Base-by-base conservation (phyloP, 139 green algal genomes). In the Volvox reticuliferus region DNA sequence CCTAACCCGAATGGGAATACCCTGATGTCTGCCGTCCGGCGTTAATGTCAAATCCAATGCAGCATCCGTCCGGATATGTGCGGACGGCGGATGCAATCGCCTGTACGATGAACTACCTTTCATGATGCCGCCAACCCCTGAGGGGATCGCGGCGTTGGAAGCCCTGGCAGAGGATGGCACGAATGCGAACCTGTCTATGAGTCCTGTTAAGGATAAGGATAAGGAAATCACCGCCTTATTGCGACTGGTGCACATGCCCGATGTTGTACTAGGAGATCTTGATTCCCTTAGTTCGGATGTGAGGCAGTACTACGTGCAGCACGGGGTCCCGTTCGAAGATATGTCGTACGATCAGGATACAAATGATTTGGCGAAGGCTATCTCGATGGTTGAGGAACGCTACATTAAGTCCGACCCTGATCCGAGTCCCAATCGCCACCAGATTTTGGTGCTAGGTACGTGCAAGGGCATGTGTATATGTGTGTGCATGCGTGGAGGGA, bases 81-180 rank as follows among this genome's bases (percentile, higher is more conserved):
- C 97, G 14, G 98, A 99, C 91, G 98, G 98, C 28, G 98, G 98
- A 13, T 96, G 96, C 61, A 99, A 99, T 93, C 92, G 96, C 19
- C 93, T 99, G 79, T 97, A 97, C 81, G 96, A 99, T 75, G 87
- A 97, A 79, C 82, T 99, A 22, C 95, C 96, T 3, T 22, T 19
- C 30, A 92, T 94, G 92, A 80, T 94, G 50, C 91, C 93, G 18
- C 81, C 88, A 2, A 65, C 91, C 30, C 81, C 87, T 30, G 21
- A 87, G 0, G 32, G 93, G 13, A 33, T 67, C 24, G 68, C 79
- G 55, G 79, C 61, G 91, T 22, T 61, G 14, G 77, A 12, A 24
- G 33, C 0, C 0, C 6, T 32, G 14, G 33, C 77, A 16, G 77
- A 63, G 77, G 75, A 75, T 75, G 67, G 12, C 67, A 75, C 67